Base-by-base conservation (phyloP, 2,329 filamentous ascomycete species). In the Fusarium torulosum region DNA sequence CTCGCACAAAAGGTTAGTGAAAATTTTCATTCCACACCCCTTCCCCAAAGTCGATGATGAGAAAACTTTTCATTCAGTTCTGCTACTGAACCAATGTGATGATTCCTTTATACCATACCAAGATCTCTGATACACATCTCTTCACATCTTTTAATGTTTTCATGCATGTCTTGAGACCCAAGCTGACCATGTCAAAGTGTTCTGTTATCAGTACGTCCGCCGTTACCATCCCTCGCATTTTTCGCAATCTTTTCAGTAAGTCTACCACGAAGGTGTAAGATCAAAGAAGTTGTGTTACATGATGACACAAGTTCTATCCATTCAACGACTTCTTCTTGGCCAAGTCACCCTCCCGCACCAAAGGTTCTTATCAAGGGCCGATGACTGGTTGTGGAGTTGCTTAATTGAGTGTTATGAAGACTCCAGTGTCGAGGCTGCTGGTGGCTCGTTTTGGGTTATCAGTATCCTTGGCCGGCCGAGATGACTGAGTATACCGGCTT, bases 351-450 rank as follows among this genome's bases (percentile, higher is more conserved):
- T 92, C 85, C 86, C 90, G 79, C 88, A 91, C 90, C 86, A 77
- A 82, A 93, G 88, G 66, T 54, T 63, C 63, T 70, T 58, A 41
- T 29, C 51, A 69, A 65, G 64, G 23, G 56, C 84, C 82, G 79
- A 92, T 84, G 90, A 92, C 79, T 77, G 85, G 90, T 92, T 90
- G 90, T 92, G 90, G 88, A 92, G 90, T 91, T 87, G 77, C 67
- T 81, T 77, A 75, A 58, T 58, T 64, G 70, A 77, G 79, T 78
- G 80, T 88, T n/a, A 89, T 88, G 82, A 83, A 64, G 83, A 85
- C 85, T 90, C 84, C 81, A 81, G 88, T 82, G 87, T 81, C 54
- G 57, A 67, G 73, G 38, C 76, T 78, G 75, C 77, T 74, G 72
- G 71, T 74, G 80, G 81, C 79, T 81, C 89, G 90, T 92, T 85